Evolutionary conservation across 2,329 filamentous ascomycete species (phyloP).

Genomic region (Sphaerostilbella broomeana): DNA sequence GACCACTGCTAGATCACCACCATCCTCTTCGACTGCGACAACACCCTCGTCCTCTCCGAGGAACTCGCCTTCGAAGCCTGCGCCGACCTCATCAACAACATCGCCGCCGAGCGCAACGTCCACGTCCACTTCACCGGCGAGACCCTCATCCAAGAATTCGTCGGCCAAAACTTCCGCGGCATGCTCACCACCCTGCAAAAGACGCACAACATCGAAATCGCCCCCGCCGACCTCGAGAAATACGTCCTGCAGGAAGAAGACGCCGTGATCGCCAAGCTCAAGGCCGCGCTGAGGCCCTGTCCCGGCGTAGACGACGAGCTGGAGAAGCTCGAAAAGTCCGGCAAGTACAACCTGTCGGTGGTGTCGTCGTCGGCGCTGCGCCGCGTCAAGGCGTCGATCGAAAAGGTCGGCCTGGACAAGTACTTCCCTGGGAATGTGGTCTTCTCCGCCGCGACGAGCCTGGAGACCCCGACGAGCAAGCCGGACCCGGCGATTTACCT

Average conservation of each 20-base stretch:
- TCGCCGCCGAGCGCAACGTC: constrained; percentile 61
- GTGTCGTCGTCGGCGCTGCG: constrained; percentile 75
- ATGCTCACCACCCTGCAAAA: constrained; percentile 75
- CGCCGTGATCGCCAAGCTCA: constrained; percentile 74
- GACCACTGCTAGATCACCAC: constrained; percentile 52
- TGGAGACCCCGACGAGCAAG: constrained; percentile 78
- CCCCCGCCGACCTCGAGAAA: constrained; percentile 58
- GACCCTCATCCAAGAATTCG: constrained; percentile 76
- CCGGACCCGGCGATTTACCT: constrained; percentile 86
- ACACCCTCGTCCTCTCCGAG: constrained; percentile 90
- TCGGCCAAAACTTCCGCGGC: constrained; percentile 90
- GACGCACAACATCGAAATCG: constrained; percentile 67
- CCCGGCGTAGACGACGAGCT: constrained; percentile 62
- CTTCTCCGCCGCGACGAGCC: constrained; percentile 75
- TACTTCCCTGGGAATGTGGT: constrained; percentile 71
- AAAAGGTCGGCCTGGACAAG: constrained; percentile 71
- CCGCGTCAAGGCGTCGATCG: constrained; percentile 69
- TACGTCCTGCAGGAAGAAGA: constrained; percentile 77
- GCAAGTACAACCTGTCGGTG: constrained; percentile 68
- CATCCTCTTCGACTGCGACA: constrained; percentile 74
- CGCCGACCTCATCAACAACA: constrained; percentile 81
- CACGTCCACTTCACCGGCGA: constrained; percentile 67
- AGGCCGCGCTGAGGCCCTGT: constrained; percentile 61
- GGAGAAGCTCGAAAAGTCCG: constrained; percentile 51
- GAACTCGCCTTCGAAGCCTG: constrained; percentile 87